Base-by-base conservation (phyloP, 2,329 filamentous ascomycete genomes). In the Orbilia brochopaga region DNA sequence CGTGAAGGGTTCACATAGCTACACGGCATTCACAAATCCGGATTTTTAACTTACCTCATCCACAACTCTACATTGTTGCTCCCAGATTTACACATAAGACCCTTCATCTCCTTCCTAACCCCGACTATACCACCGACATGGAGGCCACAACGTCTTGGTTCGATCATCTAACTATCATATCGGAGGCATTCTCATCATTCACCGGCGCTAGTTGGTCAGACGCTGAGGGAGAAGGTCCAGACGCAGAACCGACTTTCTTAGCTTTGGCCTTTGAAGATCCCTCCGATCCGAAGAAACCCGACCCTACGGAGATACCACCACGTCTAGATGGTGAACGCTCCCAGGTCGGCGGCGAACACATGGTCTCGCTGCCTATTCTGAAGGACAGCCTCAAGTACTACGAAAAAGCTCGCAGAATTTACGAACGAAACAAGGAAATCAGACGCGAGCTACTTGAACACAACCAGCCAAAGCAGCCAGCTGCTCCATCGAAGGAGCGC, bases 331-430 rank as follows among this genome's bases (percentile, higher is more conserved):
- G 21, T 19, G 40, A 48, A 19, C 54, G 46, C 5, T 1, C 23
- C 23, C 3, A 17, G 4, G 53, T 46, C 10, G 42, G 42, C 2
- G 52, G 53, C 1, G 50, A 53, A 5, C 24, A 63, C 15, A 56
- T 44, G 42, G 65, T 32, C 7, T 58, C 52, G 10, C 13, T n/a
- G 19, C 2, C 53, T 15, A 58, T 62, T 21, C 42, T 70, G 1
- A 44, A 60, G 10, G 60, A 65, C 10, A 65, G 60, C 32, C 42
- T 72, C 27, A 37, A 50, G 15, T 72, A 72, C 48, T 72, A 72
- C 19, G 60, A 65, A 13, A 65, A 60, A n/a, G 60, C 51, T 23
- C 56, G 60, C 13, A 35, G 35, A 32, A 51, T 30, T 8, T 72
- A 65, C 15, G 60, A 65, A 44, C 30, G 56, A 6, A 65, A 65